Evolutionary conservation across 352 stramenopile genomes (phyloP).

Genomic region (Phytopythium cucurbitacearum): DNA sequence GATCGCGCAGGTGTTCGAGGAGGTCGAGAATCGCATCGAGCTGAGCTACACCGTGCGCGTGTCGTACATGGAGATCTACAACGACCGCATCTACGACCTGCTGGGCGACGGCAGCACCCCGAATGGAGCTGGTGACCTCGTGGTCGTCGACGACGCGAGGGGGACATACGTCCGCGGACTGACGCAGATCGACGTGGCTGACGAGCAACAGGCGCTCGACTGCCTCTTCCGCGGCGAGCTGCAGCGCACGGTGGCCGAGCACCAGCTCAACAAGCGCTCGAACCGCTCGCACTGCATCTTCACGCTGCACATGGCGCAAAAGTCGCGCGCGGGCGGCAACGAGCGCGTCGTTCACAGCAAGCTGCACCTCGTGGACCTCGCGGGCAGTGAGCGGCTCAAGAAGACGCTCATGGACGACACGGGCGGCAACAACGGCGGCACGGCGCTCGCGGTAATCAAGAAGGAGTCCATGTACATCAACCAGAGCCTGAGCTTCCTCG

Average conservation of each 20-base stretch:
- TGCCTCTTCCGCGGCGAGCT: conserved; percentile 91
- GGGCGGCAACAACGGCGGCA: conserved; percentile 8
- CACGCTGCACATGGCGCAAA: conserved; percentile 90
- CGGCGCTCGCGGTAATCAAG: conserved; percentile 80
- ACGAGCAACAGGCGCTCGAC: conserved; percentile 88
- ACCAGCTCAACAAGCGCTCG: conserved; percentile 93
- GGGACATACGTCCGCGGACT: conserved; percentile 87
- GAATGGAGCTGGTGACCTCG: conserved; percentile 21
- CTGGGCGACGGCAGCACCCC: conserved; percentile 32
- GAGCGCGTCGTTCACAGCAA: conserved; percentile 85
- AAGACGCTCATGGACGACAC: conserved; percentile 83
- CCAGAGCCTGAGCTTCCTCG: conserved; percentile 93
- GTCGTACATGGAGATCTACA: conserved; percentile 97
- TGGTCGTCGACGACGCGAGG: conserved; percentile 79
- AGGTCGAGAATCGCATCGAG: conserved; percentile 88
- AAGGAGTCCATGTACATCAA: conserved; percentile 98
- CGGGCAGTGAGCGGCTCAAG: conserved; percentile 92
- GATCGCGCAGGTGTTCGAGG: conserved; percentile 87
- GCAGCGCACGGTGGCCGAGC: conserved; percentile 90
- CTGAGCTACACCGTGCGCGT: conserved; percentile 82
- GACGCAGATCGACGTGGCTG: conserved; percentile 73
- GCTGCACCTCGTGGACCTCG: conserved; percentile 94
- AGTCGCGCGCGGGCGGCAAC: conserved; percentile 62
- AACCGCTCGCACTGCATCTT: conserved; percentile 94
- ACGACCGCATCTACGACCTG: conserved; percentile 93